Conservation (phyloP, 495 filamentous ascomycete genomes). For the Xylaria grammica region DNA sequence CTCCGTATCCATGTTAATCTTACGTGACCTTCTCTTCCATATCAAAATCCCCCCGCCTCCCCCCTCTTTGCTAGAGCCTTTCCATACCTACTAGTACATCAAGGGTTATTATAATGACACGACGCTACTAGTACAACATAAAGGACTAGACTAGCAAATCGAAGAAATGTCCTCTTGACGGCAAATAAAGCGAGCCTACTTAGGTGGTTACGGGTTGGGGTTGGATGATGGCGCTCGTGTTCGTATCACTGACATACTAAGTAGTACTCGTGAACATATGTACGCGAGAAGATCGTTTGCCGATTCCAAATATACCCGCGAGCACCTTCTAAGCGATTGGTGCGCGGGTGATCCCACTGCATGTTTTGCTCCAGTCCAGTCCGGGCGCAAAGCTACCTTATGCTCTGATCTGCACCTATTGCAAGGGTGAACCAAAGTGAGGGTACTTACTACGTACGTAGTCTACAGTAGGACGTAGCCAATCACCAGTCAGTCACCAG, state of each 20-base stretch:
- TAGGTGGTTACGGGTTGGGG: neutral
- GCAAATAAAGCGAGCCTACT: too few species aligned
- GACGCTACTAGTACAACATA: too few species aligned
- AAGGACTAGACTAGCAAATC: too few species aligned
- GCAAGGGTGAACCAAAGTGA: neutral
- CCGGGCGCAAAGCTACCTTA: neutral
- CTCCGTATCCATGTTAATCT: neutral
- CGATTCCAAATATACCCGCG: conserved; percentile 13
- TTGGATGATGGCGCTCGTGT: conserved; percentile 1
- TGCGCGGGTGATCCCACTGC: conserved; percentile 1
- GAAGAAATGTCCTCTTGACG: too few species aligned
- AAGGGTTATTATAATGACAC: too few species aligned
- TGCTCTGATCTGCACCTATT: conserved; percentile 3
- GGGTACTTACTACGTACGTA: too few species aligned
- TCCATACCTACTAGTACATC: too few species aligned
- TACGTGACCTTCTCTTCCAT: too few species aligned
- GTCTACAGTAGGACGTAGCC: too few species aligned
- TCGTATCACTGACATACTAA: neutral
- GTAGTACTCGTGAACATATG: too few species aligned
- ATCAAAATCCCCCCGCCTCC: too few species aligned
- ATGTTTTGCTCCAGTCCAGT: neutral
- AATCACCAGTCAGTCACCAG: neutral
- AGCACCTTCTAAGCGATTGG: conserved; percentile 18
- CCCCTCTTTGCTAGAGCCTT: too few species aligned
- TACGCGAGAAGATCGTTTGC: neutral